phyloP scores from a whole-genome alignment of 1,139 yeast species.

The Debaryomyces robertsiae region DNA sequence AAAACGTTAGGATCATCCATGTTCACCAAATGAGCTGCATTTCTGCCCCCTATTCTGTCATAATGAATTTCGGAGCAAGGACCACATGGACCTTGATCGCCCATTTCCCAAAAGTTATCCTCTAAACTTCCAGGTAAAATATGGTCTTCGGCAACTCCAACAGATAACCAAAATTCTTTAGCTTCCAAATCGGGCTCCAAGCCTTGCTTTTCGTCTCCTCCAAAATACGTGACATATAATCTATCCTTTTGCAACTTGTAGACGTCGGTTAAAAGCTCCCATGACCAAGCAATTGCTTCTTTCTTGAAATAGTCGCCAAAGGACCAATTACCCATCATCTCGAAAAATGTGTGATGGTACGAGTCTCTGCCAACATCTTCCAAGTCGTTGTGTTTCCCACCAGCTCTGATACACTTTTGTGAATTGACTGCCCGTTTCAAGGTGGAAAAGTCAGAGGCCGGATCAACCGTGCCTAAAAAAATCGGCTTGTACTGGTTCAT shows the following conservation, averaged over 20 bases:
- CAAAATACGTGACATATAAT: slow-evolving; percentile 92
- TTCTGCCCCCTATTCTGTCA: slow-evolving; percentile 97
- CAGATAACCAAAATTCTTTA: slow-evolving; percentile 77
- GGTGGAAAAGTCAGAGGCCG: slow-evolving; percentile 80
- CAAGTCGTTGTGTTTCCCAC: slow-evolving; percentile 98
- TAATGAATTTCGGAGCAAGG: slow-evolving; percentile 98
- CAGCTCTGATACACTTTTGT: slow-evolving; percentile 98
- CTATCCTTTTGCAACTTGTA: slow-evolving; percentile 79
- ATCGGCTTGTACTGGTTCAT: slow-evolving; percentile 99
- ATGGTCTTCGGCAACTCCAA: slow-evolving; percentile 90
- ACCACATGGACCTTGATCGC: slow-evolving; percentile 99
- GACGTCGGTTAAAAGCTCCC: slow-evolving; percentile 87
- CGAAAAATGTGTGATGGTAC: slow-evolving; percentile 97
- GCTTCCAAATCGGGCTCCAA: slow-evolving; percentile 94
- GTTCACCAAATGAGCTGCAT: slow-evolving; percentile 86
- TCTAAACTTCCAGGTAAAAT: slow-evolving; percentile 86
- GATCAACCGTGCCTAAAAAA: slow-evolving; percentile 95
- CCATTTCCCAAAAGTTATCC: slow-evolving; percentile 99
- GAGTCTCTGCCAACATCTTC: slow-evolving; percentile 98
- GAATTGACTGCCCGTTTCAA: slow-evolving; percentile 92
- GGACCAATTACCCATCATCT: slow-evolving; percentile 99
- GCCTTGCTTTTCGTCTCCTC: slow-evolving; percentile 84
- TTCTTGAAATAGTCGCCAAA: slow-evolving; percentile 97
- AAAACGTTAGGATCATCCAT: slow-evolving; percentile 97
- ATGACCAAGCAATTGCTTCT: slow-evolving; percentile 85